These are phyloP conservation scores for Apiotrichum mycotoxinovorans DNA, from an alignment of 1,284 basidiomycete species.

Conservation along the genomic window DNA sequence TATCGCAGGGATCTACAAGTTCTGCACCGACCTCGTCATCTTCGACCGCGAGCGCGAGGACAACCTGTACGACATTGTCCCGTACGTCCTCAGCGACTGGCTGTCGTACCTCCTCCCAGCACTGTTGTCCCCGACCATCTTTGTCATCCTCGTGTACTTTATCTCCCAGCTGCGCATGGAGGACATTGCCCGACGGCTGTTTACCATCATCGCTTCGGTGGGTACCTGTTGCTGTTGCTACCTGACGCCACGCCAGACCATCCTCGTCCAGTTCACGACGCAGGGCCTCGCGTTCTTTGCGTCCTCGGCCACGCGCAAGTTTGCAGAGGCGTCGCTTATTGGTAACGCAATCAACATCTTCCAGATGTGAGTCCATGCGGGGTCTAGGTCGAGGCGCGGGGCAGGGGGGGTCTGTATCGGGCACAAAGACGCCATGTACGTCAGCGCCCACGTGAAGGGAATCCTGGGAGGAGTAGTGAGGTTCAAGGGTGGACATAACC, in stretches of 20 bases:
- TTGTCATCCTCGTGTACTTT: slow-evolving; percentile 47
- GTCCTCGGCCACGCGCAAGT: slow-evolving; percentile 45
- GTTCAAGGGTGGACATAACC: too few species aligned
- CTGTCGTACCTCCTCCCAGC: slow-evolving; percentile 45
- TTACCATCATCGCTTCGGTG: slow-evolving; percentile 48
- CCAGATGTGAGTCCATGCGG: slow-evolving; percentile 23
- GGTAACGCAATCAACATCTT: slow-evolving; percentile 45
- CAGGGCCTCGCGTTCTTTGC: slow-evolving; percentile 50
- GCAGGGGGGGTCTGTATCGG: too few species aligned
- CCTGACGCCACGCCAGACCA: slow-evolving; percentile 14
- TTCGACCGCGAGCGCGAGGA: slow-evolving; percentile 55
- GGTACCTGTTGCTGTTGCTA: not conserved
- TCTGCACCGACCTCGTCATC: slow-evolving; percentile 51
- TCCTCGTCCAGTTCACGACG: slow-evolving; percentile 50
- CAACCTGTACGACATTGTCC: slow-evolving; percentile 41
- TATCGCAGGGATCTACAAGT: slow-evolving; percentile 38
- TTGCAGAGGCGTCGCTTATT: slow-evolving; percentile 45
- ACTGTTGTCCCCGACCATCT: slow-evolving; percentile 44
- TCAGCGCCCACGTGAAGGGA: too few species aligned
- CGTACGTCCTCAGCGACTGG: slow-evolving; percentile 50
- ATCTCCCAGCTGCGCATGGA: slow-evolving; percentile 48
- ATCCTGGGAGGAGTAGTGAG: too few species aligned
- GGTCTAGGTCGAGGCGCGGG: too few species aligned
- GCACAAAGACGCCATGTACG: too few species aligned
- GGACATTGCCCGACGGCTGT: slow-evolving; percentile 47